Conservation (phyloP, 1,139 yeast species). For the Diutina ranongensis region DNA sequence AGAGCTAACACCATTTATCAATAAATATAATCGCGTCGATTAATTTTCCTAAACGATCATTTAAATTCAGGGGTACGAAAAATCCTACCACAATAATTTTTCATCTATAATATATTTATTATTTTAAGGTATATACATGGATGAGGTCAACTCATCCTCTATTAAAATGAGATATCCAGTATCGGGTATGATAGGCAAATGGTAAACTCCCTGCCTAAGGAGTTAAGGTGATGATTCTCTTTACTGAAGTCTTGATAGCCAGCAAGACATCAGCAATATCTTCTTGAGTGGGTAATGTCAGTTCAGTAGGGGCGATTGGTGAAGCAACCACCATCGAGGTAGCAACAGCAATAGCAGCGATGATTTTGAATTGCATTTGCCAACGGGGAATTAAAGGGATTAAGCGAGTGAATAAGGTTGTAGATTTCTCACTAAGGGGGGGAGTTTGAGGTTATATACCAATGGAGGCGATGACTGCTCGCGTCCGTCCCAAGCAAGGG, state of each 20-base stretch:
- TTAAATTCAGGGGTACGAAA: too few relatives aligned
- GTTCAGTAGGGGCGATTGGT: neutral
- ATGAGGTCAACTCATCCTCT: neutral
- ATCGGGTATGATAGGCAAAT: too few relatives aligned
- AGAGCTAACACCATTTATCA: too few relatives aligned
- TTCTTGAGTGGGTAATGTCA: neutral
- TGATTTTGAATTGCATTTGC: neutral
- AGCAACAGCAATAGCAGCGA: neutral
- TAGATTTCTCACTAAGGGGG: too few relatives aligned
- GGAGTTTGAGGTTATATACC: neutral
- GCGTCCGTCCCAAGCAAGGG: neutral
- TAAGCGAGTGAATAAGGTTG: neutral
- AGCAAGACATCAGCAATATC: neutral
- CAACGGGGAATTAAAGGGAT: neutral
- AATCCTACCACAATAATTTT: too few relatives aligned
- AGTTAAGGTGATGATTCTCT: conserved; percentile 3
- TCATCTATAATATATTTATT: neutral
- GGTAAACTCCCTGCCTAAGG: conserved; percentile 1
- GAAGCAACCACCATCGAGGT: neutral
- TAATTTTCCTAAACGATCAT: too few relatives aligned
- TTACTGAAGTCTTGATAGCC: neutral
- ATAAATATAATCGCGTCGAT: too few relatives aligned
- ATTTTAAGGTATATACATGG: neutral
- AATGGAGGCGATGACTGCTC: neutral
- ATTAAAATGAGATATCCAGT: neutral